These are phyloP conservation scores for Paragyromitra xinjiangensis DNA, from an alignment of 495 filamentous ascomycete species.

Conservation along the genomic window DNA sequence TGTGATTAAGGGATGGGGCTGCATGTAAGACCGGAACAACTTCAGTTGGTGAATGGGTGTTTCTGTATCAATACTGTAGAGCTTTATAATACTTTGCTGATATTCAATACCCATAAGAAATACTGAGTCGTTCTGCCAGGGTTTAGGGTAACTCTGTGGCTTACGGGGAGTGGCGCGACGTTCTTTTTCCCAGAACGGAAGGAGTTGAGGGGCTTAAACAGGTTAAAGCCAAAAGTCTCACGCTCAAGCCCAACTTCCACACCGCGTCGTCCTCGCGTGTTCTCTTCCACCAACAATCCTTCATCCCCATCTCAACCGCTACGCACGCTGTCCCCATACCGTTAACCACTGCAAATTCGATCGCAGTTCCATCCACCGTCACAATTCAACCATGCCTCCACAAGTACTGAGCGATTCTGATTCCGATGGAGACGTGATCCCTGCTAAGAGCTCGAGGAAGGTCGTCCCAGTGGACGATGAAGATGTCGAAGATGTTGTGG, in stretches of 20 bases:
- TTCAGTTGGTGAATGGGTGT: too few relatives aligned
- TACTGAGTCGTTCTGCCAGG: background rate
- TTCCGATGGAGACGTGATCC: conserved; percentile 53
- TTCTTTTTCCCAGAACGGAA: background rate
- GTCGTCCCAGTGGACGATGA: conserved; percentile 27
- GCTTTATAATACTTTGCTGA: too few relatives aligned
- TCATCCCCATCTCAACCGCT: conserved; percentile 28
- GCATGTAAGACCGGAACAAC: too few relatives aligned
- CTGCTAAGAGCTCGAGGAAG: conserved; percentile 47
- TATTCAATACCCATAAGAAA: background rate
- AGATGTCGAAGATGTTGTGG: conserved; percentile 49
- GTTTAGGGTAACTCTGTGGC: conserved; percentile 15
- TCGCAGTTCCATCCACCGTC: background rate
- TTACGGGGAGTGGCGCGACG: background rate
- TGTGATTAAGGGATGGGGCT: background rate
- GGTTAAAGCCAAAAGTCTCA: conserved; percentile 28
- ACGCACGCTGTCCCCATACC: conserved; percentile 6
- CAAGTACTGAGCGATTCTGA: conserved; percentile 52
- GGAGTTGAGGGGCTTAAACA: conserved; percentile 14
- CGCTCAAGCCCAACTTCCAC: conserved; percentile 27
- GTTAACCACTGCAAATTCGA: conserved; percentile 12
- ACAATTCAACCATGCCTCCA: conserved; percentile 46
- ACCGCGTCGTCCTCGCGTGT: conserved; percentile 51
- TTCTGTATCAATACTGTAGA: too few relatives aligned
- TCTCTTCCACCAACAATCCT: conserved; percentile 41